These are phyloP conservation scores for Pseudogymnoascus sp. DNA, from an alignment of 2,329 filamentous ascomycete genomes.

Conservation along the genomic window DNA sequence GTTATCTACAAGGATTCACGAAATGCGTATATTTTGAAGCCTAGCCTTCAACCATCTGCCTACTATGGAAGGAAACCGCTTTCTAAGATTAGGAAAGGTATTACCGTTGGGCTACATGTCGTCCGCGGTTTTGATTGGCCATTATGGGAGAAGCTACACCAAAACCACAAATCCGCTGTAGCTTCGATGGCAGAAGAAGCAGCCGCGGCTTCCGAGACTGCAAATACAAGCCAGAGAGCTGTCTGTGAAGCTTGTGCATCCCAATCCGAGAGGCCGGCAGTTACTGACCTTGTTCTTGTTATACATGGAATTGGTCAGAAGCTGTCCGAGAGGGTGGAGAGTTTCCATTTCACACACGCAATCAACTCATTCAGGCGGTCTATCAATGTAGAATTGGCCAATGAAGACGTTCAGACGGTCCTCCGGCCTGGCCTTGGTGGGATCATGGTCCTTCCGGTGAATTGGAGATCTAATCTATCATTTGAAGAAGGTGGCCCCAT, in stretches of 20 bases:
- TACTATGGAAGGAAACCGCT: conserved; percentile 79
- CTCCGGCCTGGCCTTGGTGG: conserved; percentile 74
- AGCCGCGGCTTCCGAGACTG: conserved; percentile 16
- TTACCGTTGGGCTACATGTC: conserved; percentile 78
- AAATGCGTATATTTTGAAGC: conserved; percentile 79
- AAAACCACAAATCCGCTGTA: conserved; percentile 25
- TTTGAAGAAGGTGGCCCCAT: conserved; percentile 72
- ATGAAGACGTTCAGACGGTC: conserved; percentile 64
- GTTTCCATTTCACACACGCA: conserved; percentile 93
- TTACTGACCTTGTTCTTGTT: conserved; percentile 83
- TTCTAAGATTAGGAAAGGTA: conserved; percentile 69
- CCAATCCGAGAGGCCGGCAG: conserved; percentile 57
- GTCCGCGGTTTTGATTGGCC: conserved; percentile 78
- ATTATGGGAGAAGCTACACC: conserved; percentile 67
- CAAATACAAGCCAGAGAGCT: conserved; percentile 14
- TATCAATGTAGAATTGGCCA: conserved; percentile 76
- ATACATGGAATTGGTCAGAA: conserved; percentile 97
- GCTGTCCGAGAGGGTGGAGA: conserved; percentile 87
- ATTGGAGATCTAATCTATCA: conserved; percentile 84
- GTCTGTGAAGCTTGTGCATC: conserved; percentile 53
- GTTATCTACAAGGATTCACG: conserved; percentile 77
- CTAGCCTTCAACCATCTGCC: conserved; percentile 73
- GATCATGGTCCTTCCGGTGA: conserved; percentile 89
- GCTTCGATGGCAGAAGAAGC: conserved; percentile 27
- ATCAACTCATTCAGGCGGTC: conserved; percentile 85